phyloP scores from a whole-genome alignment of 2,329 filamentous ascomycete species.

The Acrocalymma vagum region DNA sequence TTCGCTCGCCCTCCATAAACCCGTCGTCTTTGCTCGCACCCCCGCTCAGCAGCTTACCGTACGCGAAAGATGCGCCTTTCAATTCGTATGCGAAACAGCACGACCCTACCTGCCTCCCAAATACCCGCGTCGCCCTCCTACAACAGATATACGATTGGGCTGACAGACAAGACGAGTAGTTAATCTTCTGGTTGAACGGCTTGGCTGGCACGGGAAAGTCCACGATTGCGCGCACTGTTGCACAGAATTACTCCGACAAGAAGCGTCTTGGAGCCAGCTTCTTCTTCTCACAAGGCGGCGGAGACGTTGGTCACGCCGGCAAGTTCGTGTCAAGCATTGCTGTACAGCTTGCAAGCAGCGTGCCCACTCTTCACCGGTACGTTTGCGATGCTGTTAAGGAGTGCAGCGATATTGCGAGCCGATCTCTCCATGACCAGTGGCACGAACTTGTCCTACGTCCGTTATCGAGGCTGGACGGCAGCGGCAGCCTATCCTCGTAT shows the following conservation, averaged over 20 bases:
- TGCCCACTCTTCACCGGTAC: conserved; percentile 1
- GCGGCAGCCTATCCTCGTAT: background rate
- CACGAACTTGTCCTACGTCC: conserved; percentile 13
- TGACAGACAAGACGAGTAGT: conserved; percentile 4
- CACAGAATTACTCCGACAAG: conserved; percentile 7
- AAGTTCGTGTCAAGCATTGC: conserved; percentile 17
- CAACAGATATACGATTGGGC: conserved; percentile 24
- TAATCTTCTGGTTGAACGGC: conserved; percentile 36
- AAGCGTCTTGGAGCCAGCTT: conserved; percentile 15
- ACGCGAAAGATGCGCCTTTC: conserved; percentile 16
- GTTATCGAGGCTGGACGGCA: background rate
- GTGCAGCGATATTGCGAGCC: conserved; percentile 3
- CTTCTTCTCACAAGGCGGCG: conserved; percentile 19
- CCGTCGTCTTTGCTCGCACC: too few species aligned
- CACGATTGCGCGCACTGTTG: conserved; percentile 33
- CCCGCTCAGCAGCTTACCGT: conserved; percentile 1
- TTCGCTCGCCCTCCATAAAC: too few species aligned
- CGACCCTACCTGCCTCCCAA: conserved; percentile 19
- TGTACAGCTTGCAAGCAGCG: conserved; percentile 4
- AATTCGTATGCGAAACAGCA: conserved; percentile 18
- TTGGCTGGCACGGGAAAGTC: conserved; percentile 39
- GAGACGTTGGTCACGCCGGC: conserved; percentile 8
- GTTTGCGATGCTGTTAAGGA: conserved; percentile 10
- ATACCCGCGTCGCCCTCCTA: conserved; percentile 26
- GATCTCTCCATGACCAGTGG: conserved; percentile 13